These are phyloP conservation scores for Solanum aculeatissimum DNA, from an alignment of 305 asterid species.

Conservation along the genomic window DNA sequence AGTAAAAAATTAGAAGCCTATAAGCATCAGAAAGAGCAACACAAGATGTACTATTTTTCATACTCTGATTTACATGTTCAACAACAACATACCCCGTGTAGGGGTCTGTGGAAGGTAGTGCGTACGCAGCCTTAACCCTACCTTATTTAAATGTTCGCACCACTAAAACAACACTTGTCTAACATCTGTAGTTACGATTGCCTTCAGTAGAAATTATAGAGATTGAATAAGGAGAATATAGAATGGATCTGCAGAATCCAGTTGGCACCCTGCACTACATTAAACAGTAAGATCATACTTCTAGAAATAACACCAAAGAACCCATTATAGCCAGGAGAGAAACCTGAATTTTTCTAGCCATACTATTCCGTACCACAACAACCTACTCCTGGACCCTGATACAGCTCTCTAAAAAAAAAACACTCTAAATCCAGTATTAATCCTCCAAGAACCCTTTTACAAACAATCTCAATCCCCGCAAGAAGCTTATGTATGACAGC, in stretches of 20 bases:
- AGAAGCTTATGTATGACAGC: not conserved
- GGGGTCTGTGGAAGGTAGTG: not conserved
- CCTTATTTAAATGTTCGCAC: not conserved
- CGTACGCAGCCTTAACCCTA: not conserved
- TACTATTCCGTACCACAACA: not conserved
- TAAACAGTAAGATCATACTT: not conserved
- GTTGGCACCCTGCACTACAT: not conserved
- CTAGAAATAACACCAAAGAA: not conserved
- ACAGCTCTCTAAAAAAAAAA: not conserved
- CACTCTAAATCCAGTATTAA: not conserved
- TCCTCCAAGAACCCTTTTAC: not conserved
- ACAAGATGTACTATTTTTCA: not conserved
- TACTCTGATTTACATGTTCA: not conserved
- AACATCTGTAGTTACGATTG: not conserved
- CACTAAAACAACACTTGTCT: not conserved
- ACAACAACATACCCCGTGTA: not conserved
- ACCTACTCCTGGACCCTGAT: not conserved
- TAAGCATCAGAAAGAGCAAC: not conserved
- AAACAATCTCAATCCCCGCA: not conserved
- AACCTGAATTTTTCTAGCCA: not conserved
- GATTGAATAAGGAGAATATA: not conserved
- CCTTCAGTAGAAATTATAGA: not conserved
- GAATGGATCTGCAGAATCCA: not conserved
- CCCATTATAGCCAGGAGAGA: not conserved
- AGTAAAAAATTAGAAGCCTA: slow-evolving; percentile 1